Conservation (phyloP, 1,284 basidiomycete species). For the Pterula multifida region DNA sequence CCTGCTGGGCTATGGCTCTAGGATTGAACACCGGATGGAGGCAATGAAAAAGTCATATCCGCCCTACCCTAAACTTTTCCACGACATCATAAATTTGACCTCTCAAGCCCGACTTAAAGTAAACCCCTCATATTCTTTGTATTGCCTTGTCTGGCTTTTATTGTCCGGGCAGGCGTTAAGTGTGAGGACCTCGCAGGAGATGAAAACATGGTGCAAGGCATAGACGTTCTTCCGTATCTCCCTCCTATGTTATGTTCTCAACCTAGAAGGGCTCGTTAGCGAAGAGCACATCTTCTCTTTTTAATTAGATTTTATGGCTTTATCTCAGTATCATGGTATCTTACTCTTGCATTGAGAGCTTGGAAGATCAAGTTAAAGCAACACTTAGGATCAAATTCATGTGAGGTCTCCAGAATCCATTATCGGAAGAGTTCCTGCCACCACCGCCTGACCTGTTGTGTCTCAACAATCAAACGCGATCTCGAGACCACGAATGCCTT, state of each 20-base stretch:
- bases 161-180: background rate
- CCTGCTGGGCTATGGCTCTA: too few relatives aligned
- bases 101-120: too few relatives aligned
- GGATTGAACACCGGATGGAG: too few relatives aligned
- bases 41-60: too few relatives aligned
- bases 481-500: constrained; percentile 40
- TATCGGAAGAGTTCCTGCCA: too few relatives aligned
- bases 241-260: constrained; percentile 37
- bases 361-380: too few relatives aligned
- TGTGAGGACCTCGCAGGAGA: constrained; percentile 70
- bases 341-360: too few relatives aligned
- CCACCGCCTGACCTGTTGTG: too few relatives aligned
- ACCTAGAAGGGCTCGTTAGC: constrained; percentile 66
- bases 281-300: constrained; percentile 59
- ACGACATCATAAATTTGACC: too few relatives aligned
- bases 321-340: background rate
- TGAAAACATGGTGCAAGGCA: constrained; percentile 79
- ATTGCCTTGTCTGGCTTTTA: background rate
- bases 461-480: constrained; percentile 8
- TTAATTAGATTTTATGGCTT: constrained; percentile 3
- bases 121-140: background rate
- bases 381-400: too few relatives aligned
- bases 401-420: too few relatives aligned
- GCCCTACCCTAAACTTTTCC: background rate
- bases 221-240: constrained; percentile 83